Evolutionary conservation across 2,329 filamentous ascomycete genomes (phyloP), one percentile per base, ranked within the genome.

Genomic region (Stagonosporopsis cucurbitacearum): DNA sequence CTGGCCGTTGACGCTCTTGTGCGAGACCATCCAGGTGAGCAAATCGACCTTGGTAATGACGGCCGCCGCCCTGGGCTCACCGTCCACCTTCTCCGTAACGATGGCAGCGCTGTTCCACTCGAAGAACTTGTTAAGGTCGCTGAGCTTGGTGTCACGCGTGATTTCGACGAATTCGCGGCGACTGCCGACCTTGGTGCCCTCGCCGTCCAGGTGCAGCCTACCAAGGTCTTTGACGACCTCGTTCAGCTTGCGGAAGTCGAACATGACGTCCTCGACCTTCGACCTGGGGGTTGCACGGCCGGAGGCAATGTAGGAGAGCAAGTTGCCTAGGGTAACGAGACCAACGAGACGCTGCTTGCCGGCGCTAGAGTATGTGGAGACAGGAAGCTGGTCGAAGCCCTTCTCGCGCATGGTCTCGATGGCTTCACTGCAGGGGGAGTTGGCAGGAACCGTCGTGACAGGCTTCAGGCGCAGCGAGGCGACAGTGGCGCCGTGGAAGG

Each of bases 371-470:
- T 69, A 73, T 20, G 60, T 54, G 8, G 96, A 88, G 15, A 99
- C 95, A 39, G 95, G 95, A 37, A 99, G 88, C 79, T 99, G 96
- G 73, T 99, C 96, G 75, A 97, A 99, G 60, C 92, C 92, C 80
- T 95, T 96, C 72, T 99, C 95, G 65, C 94, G 91, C 95, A 99
- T 98, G 59, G 91, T 93, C 80, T 99, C 95, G 63, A 98, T 92
- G 49, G 96, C 95, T 64, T 94, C 90, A 60, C 90, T 85, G 78
- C 93, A 96, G 2, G 86, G 78, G 28, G 88, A 88, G 49, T 83
- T 83, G 25, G 88, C 83, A 22, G 87, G 80, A 50, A 99, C 85
- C 8, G 93, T 96, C 23, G 92, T 96, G 55, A 99, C 90, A 32
- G 95, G 95, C 80, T 97, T 99, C 56, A 99, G 83, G 58, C 94